Percentiles rank a stretch among this genome's conserved stretches.
Evolutionary conservation across 1,139 yeast genomes (phyloP).

Genomic region (Lodderomyces elongisporus): DNA sequence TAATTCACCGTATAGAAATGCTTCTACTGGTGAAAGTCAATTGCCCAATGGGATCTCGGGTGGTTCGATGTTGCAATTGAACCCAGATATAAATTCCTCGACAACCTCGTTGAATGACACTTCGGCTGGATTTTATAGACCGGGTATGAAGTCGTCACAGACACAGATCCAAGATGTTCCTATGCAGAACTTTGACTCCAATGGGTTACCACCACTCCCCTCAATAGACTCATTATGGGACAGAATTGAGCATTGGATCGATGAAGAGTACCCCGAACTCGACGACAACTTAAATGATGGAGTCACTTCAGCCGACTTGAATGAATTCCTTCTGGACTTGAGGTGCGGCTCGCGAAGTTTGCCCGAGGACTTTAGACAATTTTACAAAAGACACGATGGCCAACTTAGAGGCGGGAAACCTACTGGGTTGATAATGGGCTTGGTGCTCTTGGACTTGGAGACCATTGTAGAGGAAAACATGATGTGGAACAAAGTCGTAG

Average conservation of each 20-base stretch:
- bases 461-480: slow-evolving; percentile 64
- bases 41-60: slow-evolving; percentile 3
- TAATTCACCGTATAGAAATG: slow-evolving; percentile 37
- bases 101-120: slow-evolving; percentile 24
- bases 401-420: slow-evolving; percentile 75
- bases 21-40: slow-evolving; percentile 2
- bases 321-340: slow-evolving; percentile 70
- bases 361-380: slow-evolving; percentile 73
- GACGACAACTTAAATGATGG: slow-evolving; percentile 67
- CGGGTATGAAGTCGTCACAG: slow-evolving; percentile 35
- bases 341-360: slow-evolving; percentile 50
- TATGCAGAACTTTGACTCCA: slow-evolving; percentile 37
- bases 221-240: slow-evolving; percentile 69
- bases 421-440: slow-evolving; percentile 69
- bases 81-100: slow-evolving; percentile 18
- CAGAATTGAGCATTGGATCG: slow-evolving; percentile 69
- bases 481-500: slow-evolving; percentile 69
- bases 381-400: slow-evolving; percentile 74
- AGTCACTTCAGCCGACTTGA: slow-evolving; percentile 70
- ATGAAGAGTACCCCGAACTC: slow-evolving; percentile 73
- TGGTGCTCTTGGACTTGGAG: slow-evolving; percentile 67
- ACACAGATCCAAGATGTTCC: slow-evolving; percentile 24
- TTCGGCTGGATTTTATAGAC: slow-evolving; percentile 26
- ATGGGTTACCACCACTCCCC: slow-evolving; percentile 68
- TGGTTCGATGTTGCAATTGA: slow-evolving; percentile 8